These are phyloP conservation scores for Verbena officinalis DNA, from an alignment of 257 asterid species.

Conservation along the genomic window DNA sequence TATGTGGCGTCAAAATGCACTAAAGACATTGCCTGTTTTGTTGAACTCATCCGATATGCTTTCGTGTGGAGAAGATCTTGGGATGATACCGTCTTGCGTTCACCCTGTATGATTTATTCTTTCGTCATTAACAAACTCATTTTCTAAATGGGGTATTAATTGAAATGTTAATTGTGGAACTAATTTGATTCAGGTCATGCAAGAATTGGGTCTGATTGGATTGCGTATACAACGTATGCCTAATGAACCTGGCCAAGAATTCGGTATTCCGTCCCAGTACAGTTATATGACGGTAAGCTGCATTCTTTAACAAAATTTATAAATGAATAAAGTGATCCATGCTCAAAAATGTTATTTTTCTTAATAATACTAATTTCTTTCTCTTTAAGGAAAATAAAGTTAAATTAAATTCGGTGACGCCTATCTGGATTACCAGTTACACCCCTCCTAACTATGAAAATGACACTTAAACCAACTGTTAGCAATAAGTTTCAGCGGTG, in stretches of 20 bases:
- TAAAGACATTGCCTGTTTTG: conserved; percentile 91
- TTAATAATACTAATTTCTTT: too few species aligned
- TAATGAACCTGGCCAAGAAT: conserved; percentile 75
- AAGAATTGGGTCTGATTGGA: conserved; percentile 89
- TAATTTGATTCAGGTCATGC: conserved; percentile 77
- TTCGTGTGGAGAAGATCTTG: conserved; percentile 99
- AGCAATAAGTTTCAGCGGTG: too few species aligned
- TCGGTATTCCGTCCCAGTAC: conserved; percentile 95
- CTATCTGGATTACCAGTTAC: too few species aligned
- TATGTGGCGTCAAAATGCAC: conserved; percentile 90
- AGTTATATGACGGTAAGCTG: conserved; percentile 83
- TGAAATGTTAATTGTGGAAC: conserved; percentile 6
- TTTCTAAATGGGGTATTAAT: neutral
- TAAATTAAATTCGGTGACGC: too few species aligned
- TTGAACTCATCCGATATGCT: conserved; percentile 97
- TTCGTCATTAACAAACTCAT: neutral
- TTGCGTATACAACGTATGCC: conserved; percentile 98
- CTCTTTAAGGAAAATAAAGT: too few species aligned
- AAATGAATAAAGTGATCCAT: too few species aligned
- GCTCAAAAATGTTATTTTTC: too few species aligned
- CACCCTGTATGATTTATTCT: conserved; percentile 68
- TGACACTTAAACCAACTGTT: too few species aligned
- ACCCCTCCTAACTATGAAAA: too few species aligned
- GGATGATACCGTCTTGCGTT: conserved; percentile 91
- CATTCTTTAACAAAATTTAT: neutral